Percentiles rank a stretch among this genome's conserved stretches.
Evolutionary conservation across 208 protist species (phyloP).

Genomic region (Trypanosomatidae sp.): DNA sequence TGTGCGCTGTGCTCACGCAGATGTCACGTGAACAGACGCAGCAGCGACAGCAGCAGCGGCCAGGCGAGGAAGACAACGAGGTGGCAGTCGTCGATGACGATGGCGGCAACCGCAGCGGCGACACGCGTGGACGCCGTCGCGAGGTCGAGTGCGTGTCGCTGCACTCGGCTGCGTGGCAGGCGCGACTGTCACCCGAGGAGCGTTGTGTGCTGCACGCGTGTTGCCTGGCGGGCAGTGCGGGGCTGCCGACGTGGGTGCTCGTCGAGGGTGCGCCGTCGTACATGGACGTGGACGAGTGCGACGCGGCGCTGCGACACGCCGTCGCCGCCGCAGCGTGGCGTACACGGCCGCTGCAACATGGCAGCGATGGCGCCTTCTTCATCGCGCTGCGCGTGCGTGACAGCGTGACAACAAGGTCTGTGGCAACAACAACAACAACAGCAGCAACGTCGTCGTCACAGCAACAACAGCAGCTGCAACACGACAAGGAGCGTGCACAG

Average conservation of each 20-base stretch:
- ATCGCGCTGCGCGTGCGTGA: constrained; percentile 23
- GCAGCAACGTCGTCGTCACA: no score
- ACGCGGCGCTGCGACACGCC: constrained; percentile 8
- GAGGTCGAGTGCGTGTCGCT: constrained; percentile 18
- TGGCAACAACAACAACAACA: background rate
- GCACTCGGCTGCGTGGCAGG: background rate
- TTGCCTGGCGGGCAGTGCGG: constrained; percentile 8
- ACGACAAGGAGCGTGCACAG: no score
- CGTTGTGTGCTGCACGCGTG: constrained; percentile 5
- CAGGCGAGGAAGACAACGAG: background rate
- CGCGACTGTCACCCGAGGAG: constrained; percentile 1
- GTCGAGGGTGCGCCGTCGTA: constrained; percentile 23
- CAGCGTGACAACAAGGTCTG: background rate
- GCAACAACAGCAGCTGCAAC: no score
- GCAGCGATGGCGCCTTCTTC: constrained; percentile 33
- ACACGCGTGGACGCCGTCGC: no score
- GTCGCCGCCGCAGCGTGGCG: constrained; percentile 38
- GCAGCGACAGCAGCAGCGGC: background rate
- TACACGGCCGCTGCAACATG: constrained; percentile 8
- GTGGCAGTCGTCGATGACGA: no score
- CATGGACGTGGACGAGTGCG: constrained; percentile 18
- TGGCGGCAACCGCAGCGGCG: no score
- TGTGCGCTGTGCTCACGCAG: constrained; percentile 48
- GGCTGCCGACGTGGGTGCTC: constrained; percentile 30
- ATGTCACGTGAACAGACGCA: constrained; percentile 5